Evolutionary conservation across 73 alveolate genomes (phyloP).

Genomic region (Vitrella brassicaformis): DNA sequence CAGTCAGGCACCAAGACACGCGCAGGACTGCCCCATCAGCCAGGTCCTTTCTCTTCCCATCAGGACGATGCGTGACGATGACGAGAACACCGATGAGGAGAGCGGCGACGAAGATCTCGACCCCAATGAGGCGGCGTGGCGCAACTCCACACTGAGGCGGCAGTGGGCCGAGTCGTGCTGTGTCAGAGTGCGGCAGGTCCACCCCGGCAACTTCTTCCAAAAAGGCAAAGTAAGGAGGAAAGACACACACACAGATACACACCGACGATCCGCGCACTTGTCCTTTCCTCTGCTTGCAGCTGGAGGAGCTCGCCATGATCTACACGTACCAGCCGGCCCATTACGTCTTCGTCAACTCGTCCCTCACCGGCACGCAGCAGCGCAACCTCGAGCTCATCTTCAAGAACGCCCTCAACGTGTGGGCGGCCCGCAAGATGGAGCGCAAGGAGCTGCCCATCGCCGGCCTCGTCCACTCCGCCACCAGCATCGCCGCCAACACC

Average conservation of each 20-base stretch:
- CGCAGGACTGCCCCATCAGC: too few relatives aligned
- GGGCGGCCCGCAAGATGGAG: too few relatives aligned
- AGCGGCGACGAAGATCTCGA: neutral
- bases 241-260: neutral
- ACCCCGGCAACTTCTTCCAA: constrained; percentile 19
- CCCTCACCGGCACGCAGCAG: constrained; percentile 24
- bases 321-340: neutral
- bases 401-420: constrained; percentile 9
- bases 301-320: neutral
- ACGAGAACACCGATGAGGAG: constrained; percentile 12
- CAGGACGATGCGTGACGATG: too few relatives aligned
- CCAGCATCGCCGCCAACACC: too few relatives aligned
- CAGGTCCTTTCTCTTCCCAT: too few relatives aligned
- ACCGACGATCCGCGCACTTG: neutral
- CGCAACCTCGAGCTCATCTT: neutral
- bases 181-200: constrained; percentile 3
- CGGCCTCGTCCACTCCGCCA: too few relatives aligned
- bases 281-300: neutral
- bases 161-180: constrained; percentile 30
- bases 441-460: too few relatives aligned
- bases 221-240: neutral
- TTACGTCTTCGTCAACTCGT: constrained; percentile 21
- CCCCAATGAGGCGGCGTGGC: constrained; percentile 8
- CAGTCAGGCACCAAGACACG: too few relatives aligned
- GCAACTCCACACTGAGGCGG: constrained; percentile 9